These are phyloP conservation scores for Xerocomellus amylosporus DNA, from an alignment of 768 basidiomycete species.

Conservation along the genomic window DNA sequence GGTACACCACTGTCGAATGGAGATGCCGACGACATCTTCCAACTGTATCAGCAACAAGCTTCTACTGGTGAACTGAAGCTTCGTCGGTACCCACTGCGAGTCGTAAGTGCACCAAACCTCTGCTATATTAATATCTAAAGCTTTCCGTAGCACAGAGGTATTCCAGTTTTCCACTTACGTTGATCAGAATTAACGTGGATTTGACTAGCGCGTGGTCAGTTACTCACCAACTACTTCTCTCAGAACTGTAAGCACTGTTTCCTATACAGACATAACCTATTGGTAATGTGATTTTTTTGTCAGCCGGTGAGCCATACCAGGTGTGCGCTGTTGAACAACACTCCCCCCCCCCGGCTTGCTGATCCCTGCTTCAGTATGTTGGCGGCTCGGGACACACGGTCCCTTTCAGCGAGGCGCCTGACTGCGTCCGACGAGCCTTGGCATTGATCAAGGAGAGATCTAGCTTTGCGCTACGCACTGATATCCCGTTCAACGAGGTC, in stretches of 20 bases:
- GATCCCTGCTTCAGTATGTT: constrained; percentile 55
- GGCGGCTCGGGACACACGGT: constrained; percentile 74
- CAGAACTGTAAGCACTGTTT: constrained; percentile 64
- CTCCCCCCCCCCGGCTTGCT: constrained; percentile 2
- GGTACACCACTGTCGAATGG: constrained; percentile 37
- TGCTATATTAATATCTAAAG: constrained; percentile 8
- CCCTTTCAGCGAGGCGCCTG: constrained; percentile 56
- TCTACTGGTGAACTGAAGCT: constrained; percentile 53
- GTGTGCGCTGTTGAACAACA: constrained; percentile 34
- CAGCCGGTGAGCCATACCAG: constrained; percentile 81
- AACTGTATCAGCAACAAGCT: constrained; percentile 66
- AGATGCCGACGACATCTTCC: constrained; percentile 56
- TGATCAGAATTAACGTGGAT: constrained; percentile 6
- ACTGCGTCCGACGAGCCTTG: constrained; percentile 57
- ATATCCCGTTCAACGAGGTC: constrained; percentile 67
- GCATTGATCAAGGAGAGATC: constrained; percentile 58
- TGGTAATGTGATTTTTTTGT: constrained; percentile 1
- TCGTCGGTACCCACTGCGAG: constrained; percentile 68
- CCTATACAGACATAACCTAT: not conserved
- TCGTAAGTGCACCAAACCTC: constrained; percentile 37
- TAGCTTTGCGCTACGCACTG: constrained; percentile 39
- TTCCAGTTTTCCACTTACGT: not conserved
- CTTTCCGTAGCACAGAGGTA: constrained; percentile 65
- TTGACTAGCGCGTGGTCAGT: constrained; percentile 57
- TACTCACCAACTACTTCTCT: constrained; percentile 81